Base-by-base conservation (phyloP, 2,329 filamentous ascomycete species). In the Claviceps maximensis region DNA sequence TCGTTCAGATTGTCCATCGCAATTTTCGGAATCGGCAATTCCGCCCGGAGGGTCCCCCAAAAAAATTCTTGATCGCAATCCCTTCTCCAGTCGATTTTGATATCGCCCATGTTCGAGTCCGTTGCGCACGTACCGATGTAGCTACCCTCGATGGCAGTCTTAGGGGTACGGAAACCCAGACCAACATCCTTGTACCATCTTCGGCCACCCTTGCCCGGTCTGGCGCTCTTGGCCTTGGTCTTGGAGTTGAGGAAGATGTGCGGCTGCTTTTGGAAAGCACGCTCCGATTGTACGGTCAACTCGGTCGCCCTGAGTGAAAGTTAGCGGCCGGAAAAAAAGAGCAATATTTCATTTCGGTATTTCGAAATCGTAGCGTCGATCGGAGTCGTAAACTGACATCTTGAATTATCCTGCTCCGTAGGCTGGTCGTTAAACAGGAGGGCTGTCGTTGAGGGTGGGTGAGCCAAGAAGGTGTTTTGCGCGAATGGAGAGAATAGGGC, bases 181-280 rank as follows among this genome's bases (percentile, higher is more conserved):
- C 93, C 93, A 69, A 98, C 89, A 72, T 98, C 93, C 87, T 98
- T 98, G 79, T 95, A 96, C 89, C 74, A 78, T 90, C 90, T 85
- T 77, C 88, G 86, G 68, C 88, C 89, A 74, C 83, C 86, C 84
- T 95, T 94, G 74, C 89, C 89, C 67, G 86, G 86, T 74, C 84
- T 85, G 75, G 79, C 78, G 73, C 86, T 88, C 77, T 87, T 85
- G 72, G 83, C 77, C 82, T 89, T 89, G 74, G 80, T 78, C 86
- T 98, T 98, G 73, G 86, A 81, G 86, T 97, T 96, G 71, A 87
- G 84, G 88, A 97, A 98, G 83, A 98, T 95, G 79, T 98, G 93
- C 75, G 93, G 93, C 84, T 98, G 91, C 86, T 98, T 98, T 79
- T 97, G 93, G 88, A 87, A 98, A 83, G 93, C 93, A 81, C 93